Conservation (phyloP, 2,329 filamentous ascomycete species). For the Fusarium setosum region DNA sequence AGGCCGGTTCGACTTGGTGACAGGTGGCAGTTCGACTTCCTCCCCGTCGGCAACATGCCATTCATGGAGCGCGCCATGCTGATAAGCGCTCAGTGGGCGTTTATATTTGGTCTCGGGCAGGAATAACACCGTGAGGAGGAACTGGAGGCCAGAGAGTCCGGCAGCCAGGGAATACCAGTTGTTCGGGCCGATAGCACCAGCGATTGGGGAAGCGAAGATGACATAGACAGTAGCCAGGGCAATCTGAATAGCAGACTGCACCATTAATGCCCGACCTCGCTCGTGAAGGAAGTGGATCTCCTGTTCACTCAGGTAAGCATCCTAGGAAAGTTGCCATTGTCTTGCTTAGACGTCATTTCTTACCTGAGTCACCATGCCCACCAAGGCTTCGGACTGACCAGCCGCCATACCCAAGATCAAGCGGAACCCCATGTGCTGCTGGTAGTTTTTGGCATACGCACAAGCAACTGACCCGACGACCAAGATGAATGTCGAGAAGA, state of each 20-base stretch:
- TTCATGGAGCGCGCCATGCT: neutral
- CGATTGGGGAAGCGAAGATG: neutral
- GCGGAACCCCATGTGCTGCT: too few relatives aligned
- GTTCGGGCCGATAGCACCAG: neutral
- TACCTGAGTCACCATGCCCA: too few relatives aligned
- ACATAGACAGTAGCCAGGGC: neutral
- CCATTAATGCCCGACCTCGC: neutral
- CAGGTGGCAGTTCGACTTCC: too few relatives aligned
- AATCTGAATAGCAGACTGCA: neutral
- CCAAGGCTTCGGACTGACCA: too few relatives aligned
- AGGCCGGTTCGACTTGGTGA: neutral
- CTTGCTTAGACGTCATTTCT: too few relatives aligned
- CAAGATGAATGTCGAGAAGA: too few relatives aligned
- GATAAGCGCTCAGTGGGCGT: neutral
- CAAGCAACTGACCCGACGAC: too few relatives aligned
- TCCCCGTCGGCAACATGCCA: too few relatives aligned
- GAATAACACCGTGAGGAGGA: neutral
- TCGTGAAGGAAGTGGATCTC: neutral
- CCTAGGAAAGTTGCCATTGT: too few relatives aligned
- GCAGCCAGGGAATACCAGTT: neutral
- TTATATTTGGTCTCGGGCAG: neutral
- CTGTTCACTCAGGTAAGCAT: too few relatives aligned
- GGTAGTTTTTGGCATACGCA: too few relatives aligned
- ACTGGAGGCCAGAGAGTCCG: neutral
- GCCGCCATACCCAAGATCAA: too few relatives aligned